Evolutionary conservation across 2,329 filamentous ascomycete genomes (phyloP).

Genomic region (Claviceps purpurea): DNA sequence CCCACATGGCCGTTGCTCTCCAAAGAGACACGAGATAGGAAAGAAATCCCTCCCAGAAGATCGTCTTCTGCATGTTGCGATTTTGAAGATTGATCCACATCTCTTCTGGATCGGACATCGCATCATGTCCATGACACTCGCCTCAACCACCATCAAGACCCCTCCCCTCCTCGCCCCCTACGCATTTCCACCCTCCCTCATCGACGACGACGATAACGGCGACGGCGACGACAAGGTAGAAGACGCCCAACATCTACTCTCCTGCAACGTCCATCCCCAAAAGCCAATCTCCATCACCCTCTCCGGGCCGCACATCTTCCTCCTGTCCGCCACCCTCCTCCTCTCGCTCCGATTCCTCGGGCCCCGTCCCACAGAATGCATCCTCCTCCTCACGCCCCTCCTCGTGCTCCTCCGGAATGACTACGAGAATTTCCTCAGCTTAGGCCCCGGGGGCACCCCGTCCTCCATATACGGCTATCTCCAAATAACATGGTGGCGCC

Average conservation of each 20-base stretch:
- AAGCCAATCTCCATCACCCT: slow-evolving; percentile 40
- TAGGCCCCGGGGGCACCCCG: slow-evolving; percentile 72
- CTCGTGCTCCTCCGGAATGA: slow-evolving; percentile 49
- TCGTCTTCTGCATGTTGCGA: not conserved
- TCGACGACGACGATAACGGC: not conserved
- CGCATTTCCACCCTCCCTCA: not conserved
- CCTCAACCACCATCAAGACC: not conserved
- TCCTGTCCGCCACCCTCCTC: slow-evolving; percentile 31
- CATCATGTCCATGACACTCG: slow-evolving; percentile 4
- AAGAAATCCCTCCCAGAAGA: not conserved
- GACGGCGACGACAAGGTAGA: not conserved
- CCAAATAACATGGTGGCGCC: slow-evolving; percentile 55
- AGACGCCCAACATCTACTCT: not conserved
- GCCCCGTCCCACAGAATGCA: no score
- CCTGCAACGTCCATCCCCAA: slow-evolving; percentile 24
- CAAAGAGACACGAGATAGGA: not conserved
- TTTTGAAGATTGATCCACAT: not conserved
- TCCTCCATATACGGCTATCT: slow-evolving; percentile 61
- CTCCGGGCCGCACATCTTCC: slow-evolving; percentile 34
- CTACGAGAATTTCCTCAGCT: slow-evolving; percentile 60
- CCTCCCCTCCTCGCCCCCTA: not conserved
- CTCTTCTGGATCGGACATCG: not conserved
- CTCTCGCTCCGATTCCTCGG: slow-evolving; percentile 38
- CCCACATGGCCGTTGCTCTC: not conserved
- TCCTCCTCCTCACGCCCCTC: slow-evolving; percentile 36